A percentile compares a stretch with the other conserved stretches of the same genome.
Conservation (phyloP, 345 rosid genomes). For the Leavenworthia alabamica region DNA sequence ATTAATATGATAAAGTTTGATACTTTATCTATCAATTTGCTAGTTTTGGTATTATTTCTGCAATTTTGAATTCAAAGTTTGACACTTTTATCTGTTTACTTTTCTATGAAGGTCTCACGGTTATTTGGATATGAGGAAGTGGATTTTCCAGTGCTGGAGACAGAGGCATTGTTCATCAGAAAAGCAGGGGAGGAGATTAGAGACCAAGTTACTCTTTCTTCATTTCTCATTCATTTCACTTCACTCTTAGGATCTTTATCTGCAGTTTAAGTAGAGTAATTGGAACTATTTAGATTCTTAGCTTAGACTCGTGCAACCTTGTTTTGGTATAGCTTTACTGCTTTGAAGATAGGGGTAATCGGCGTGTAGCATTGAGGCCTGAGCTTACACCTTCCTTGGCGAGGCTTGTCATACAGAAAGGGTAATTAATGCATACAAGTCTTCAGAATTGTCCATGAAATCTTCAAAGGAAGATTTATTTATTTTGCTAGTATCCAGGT, state of each 20-base stretch:
- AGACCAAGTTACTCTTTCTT: conserved; percentile 54
- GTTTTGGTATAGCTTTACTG: conserved; percentile 59
- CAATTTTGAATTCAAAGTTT: not conserved
- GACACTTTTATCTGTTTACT: not conserved
- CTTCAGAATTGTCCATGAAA: not conserved
- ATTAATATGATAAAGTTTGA: too few relatives aligned
- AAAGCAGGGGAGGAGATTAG: conserved; percentile 96
- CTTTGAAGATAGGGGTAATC: conserved; percentile 91
- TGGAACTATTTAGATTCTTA: not conserved
- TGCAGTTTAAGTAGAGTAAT: not conserved
- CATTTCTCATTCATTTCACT: not conserved
- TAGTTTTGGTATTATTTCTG: not conserved
- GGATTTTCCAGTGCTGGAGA: conserved; percentile 81
- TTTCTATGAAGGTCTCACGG: conserved; percentile 49
- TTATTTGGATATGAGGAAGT: conserved; percentile 84
- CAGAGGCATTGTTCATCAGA: conserved; percentile 76
- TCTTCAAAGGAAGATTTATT: not conserved
- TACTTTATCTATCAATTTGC: too few relatives aligned
- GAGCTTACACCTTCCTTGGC: conserved; percentile 97
- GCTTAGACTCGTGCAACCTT: conserved; percentile 6
- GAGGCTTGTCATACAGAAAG: conserved; percentile 90
- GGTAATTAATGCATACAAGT: conserved; percentile 35
- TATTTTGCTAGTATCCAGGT: conserved; percentile 47
- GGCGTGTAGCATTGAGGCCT: conserved; percentile 96
- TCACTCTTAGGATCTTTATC: not conserved